phyloP scores from a whole-genome alignment of 176 grass and related monocot genomes.

The Oryza meyeriana region DNA sequence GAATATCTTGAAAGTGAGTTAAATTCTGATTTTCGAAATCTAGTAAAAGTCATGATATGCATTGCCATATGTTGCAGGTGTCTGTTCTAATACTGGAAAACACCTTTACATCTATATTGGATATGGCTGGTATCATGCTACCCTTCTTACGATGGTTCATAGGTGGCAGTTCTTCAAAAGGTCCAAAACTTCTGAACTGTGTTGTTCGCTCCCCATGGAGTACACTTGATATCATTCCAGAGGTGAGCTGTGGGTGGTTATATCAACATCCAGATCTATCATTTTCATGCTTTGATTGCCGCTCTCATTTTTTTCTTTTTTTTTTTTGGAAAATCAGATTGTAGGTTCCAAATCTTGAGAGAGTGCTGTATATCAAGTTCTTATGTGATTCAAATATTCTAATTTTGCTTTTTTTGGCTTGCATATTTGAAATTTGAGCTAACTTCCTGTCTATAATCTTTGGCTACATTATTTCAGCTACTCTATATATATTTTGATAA shows the following conservation, averaged over 20 bases:
- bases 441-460: background rate
- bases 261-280: slow-evolving; percentile 8
- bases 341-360: background rate
- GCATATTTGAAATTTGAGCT: background rate
- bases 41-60: slow-evolving; percentile 17
- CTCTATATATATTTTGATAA: background rate
- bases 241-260: slow-evolving; percentile 45
- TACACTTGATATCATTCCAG: slow-evolving; percentile 76
- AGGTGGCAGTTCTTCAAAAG: slow-evolving; percentile 79
- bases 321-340: background rate
- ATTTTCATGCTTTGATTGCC: background rate
- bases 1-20: slow-evolving; percentile 12
- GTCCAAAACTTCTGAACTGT: slow-evolving; percentile 87
- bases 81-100: slow-evolving; percentile 90
- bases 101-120: slow-evolving; percentile 96
- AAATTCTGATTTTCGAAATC: background rate
- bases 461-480: slow-evolving; percentile 1
- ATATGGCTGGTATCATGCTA: slow-evolving; percentile 97
- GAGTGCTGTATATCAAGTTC: background rate
- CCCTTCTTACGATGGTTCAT: slow-evolving; percentile 96
- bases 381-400: slow-evolving; percentile 4
- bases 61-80: slow-evolving; percentile 58
- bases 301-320: background rate
- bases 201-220: slow-evolving; percentile 94
- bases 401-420: background rate